Percentiles rank a stretch among this genome's conserved stretches.
Conservation (phyloP, 1,284 basidiomycete species). For the Thecaphora frezii region DNA sequence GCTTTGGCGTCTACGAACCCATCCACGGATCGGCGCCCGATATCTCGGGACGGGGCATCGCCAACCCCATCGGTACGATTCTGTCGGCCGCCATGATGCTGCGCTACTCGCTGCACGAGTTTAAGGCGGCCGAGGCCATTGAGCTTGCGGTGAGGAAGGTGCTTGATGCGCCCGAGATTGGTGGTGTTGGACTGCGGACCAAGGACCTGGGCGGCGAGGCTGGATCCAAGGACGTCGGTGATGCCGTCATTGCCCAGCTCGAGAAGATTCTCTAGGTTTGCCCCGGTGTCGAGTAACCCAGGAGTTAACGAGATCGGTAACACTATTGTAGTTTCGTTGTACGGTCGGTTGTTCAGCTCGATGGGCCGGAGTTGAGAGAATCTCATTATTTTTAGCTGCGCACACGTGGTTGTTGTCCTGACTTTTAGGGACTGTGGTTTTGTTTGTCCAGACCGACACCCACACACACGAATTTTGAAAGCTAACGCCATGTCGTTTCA, state of each 20-base stretch:
- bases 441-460: too few species aligned
- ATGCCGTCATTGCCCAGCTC: constrained; percentile 77
- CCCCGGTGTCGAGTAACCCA: too few species aligned
- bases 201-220: constrained; percentile 83
- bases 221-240: constrained; percentile 77
- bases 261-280: constrained; percentile 64
- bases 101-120: constrained; percentile 85
- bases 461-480: too few species aligned
- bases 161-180: constrained; percentile 72
- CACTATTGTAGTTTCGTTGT: too few species aligned
- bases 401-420: too few species aligned
- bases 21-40: constrained; percentile 79
- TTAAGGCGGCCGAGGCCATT: constrained; percentile 75
- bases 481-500: too few species aligned
- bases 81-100: constrained; percentile 93
- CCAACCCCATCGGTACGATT: constrained; percentile 96
- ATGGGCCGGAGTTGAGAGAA: too few species aligned
- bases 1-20: constrained; percentile 89
- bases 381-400: too few species aligned
- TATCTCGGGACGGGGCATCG: constrained; percentile 90
- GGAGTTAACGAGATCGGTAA: too few species aligned
- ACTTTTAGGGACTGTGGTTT: too few species aligned
- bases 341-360: too few species aligned
- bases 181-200: constrained; percentile 80
- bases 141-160: constrained; percentile 86